Evolutionary conservation across 768 basidiomycete species (phyloP), one percentile per base, ranked within the genome.

Genomic region (Plicaturopsis crispa): DNA sequence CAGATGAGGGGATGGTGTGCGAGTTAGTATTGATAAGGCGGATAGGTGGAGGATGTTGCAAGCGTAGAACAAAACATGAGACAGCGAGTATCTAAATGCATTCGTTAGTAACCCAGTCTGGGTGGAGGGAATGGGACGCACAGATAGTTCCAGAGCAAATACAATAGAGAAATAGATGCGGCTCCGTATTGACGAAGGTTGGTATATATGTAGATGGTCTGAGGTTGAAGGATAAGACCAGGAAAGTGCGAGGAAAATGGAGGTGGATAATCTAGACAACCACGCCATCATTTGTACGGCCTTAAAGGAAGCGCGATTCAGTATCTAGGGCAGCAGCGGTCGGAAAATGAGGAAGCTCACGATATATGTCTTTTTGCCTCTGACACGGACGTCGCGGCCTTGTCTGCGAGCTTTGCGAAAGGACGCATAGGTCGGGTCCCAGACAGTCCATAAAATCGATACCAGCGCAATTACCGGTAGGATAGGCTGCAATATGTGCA

Each of bases 401-500:
- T 88, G 84, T 30, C 72, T 62, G 48, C 74, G 71, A 10, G 80
- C 77, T 46, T 63, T 70, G 46, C 70, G 69, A 38, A 74, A 62
- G 7, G 72, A 63, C 17, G 70, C 59, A 56, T 89, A 90, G 14
- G 84, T 84, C 10, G 88, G 90, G 53, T 94, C 80, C 91, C 91
- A 94, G 2, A 71, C 76, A 1, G 78, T 78, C 82, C 90, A 93
- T 5, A 82, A 50, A 12, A 91, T 51, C 14, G 89, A 89, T 12
- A 75, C 8, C 1, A 79, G 31, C 20, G 66, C 59, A 14, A 84
- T 31, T 3, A 66, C 20, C 2, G 84, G 78, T 36, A 82, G 60
- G 4, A 54, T 44, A 7, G 72, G 70, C 35, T 58, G 49, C 26
- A 62, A 32, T 23, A 54, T n/a, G n/a, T 33, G 1, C 40, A 20